phyloP scores from a whole-genome alignment of 768 basidiomycete species.

The Chalciporus sphaerocephalus region DNA sequence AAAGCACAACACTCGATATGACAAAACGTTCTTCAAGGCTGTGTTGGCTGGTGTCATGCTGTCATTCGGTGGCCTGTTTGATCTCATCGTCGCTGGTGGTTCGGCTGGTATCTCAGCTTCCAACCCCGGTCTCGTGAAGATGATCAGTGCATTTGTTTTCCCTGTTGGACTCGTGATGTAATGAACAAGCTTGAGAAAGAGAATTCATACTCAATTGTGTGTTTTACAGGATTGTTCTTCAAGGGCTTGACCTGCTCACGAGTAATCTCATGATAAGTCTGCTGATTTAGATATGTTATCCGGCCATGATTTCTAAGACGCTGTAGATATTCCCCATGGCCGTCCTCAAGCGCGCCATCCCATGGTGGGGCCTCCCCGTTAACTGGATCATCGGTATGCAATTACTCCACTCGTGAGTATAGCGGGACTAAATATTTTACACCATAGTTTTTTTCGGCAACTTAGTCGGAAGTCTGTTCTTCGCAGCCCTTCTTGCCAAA shows the following conservation, averaged over 20 bases:
- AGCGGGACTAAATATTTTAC: slow-evolving; percentile 3
- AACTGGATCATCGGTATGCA: slow-evolving; percentile 65
- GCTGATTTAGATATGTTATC: neutral
- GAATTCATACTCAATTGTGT: neutral
- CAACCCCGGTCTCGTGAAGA: slow-evolving; percentile 66
- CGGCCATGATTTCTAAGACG: neutral
- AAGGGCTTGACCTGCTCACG: slow-evolving; percentile 66
- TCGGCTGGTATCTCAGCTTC: slow-evolving; percentile 43
- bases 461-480: slow-evolving; percentile 64
- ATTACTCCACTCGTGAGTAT: neutral
- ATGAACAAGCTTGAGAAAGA: slow-evolving; percentile 2
- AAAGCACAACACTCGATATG: slow-evolving; percentile 62
- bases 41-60: slow-evolving; percentile 69
- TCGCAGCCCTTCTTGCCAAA: slow-evolving; percentile 59
- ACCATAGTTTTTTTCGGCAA: slow-evolving; percentile 67
- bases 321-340: slow-evolving; percentile 70
- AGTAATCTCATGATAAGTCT: slow-evolving; percentile 68
- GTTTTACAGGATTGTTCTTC: slow-evolving; percentile 58
- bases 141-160: slow-evolving; percentile 65
- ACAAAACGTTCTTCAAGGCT: slow-evolving; percentile 63
- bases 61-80: slow-evolving; percentile 69
- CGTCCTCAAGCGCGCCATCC: slow-evolving; percentile 52
- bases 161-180: slow-evolving; percentile 77
- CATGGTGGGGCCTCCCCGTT: slow-evolving; percentile 63
- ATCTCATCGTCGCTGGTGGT: slow-evolving; percentile 58